Conservation (phyloP, 805 yeast species). For the Cyberlindnera subsufficiens region DNA sequence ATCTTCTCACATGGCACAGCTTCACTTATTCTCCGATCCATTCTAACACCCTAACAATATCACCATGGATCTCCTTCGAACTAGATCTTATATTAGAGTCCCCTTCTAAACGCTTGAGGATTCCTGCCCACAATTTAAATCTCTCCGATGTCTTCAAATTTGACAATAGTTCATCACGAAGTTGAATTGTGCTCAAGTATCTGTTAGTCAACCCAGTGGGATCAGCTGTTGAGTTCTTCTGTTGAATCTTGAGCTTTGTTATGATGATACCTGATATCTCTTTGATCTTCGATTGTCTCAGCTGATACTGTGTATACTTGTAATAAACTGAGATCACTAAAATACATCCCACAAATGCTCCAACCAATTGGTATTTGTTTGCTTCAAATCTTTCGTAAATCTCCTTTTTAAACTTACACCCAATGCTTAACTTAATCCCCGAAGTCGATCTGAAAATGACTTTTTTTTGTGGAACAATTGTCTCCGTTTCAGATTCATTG, state of each 20-base stretch:
- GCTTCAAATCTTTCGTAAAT: constrained; percentile 32
- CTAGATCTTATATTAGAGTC: constrained; percentile 60
- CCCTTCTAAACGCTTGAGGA: constrained; percentile 50
- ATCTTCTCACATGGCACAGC: too few species aligned
- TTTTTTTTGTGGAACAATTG: constrained; percentile 27
- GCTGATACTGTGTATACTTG: constrained; percentile 31
- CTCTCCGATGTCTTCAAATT: constrained; percentile 26
- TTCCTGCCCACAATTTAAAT: constrained; percentile 51
- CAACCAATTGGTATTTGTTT: constrained; percentile 17
- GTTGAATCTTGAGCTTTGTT: constrained; percentile 43
- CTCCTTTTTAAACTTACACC: constrained; percentile 51
- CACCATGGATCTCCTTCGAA: constrained; percentile 75
- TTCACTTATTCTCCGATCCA: constrained; percentile 49
- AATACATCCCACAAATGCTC: constrained; percentile 7
- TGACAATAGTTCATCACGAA: constrained; percentile 57
- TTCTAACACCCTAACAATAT: constrained; percentile 82
- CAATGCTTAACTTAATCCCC: constrained; percentile 52
- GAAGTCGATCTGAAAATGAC: constrained; percentile 67
- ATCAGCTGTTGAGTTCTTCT: constrained; percentile 28
- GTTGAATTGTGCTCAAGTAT: constrained; percentile 63
- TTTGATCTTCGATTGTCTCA: constrained; percentile 36
- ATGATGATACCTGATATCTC: constrained; percentile 43
- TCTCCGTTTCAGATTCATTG: constrained; percentile 34
- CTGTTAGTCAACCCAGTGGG: constrained; percentile 31
- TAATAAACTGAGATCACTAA: constrained; percentile 21